Base-by-base conservation (phyloP, 495 filamentous ascomycete genomes). In the Lophiotrema nucula region DNA sequence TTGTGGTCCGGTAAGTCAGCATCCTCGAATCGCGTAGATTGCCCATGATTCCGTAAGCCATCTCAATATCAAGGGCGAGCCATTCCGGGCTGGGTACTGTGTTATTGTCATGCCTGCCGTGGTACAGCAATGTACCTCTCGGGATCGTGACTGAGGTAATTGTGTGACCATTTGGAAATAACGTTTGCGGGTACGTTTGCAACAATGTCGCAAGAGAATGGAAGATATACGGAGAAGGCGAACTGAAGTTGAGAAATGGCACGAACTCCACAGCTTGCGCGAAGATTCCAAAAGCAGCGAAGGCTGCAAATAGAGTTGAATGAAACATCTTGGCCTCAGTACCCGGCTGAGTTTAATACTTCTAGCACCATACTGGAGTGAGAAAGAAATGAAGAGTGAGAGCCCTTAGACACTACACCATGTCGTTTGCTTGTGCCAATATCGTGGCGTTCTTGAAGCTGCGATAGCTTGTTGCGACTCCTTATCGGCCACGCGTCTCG, bases 21-120 rank as follows among this genome's bases (percentile, higher is more conserved):
- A 78, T 64, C 33, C 69, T 68, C 10, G 73, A 73, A 35, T 67
- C 54, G 15, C 66, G 67, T 8, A 64, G 65, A 25, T 51, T 38
- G 37, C 73, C 74, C 65, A 74, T 74, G 50, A 78, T 78, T 15
- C 70, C 73, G 55, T 76, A 76, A 15, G 74, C 66, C 75, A 77
- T 76, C 47, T 72, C 35, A 27, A 70, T 56, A 63, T 78, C 76
- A 43, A 78, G 74, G 11, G 74, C 73, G 31, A 78, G 58, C 74
- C 73, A 78, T 59, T 77, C 74, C 11, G 71, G 72, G 28, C 69
- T 73, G 2, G 72, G 72, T 16, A 72, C 69, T 0, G 64, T 22
- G 12, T 69, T 63, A 38, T 44, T 54, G 58, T 71, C 73, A 46
- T 49, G 55, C 10, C 72, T 56, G 24, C 73, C 73, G 51, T 78